Evolutionary conservation across 2,329 filamentous ascomycete genomes (phyloP), one percentile per base, ranked within the genome.

Genomic region (Cryphonectria japonica): DNA sequence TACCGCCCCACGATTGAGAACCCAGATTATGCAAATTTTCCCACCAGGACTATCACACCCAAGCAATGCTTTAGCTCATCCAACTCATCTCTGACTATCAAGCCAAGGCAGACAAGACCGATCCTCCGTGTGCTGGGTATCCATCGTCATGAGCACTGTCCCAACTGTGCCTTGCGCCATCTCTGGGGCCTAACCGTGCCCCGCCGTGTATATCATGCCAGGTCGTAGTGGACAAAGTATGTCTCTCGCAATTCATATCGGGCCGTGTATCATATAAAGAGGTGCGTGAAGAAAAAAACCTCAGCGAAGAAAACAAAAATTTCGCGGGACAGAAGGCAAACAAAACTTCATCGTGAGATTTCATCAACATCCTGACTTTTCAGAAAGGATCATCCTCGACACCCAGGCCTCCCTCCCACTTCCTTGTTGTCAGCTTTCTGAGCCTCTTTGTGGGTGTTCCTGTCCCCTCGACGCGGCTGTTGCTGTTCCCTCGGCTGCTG

Each of bases 371-470:
- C 29, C 6, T 34, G 54, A 59, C 54, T 6, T 50, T 8, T 59
- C 74, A 82, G 74, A 82, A 80, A 52, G 80, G 22, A 60, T 83
- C 83, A 22, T 85, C 69, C 13, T 19, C 82, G 19, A 83, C 79
- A 26, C 81, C 80, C 54, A 76, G 69, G 1, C 76, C 73, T 41
- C 73, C 76, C 29, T 86, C 84, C 86, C 86, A 89, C 72, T 82
- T 82, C 76, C 83, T 84, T 4, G 80, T 76, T 2, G 78, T 81
- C 70, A 88, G 74, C 75, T 83, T 85, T n/a, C 85, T 82, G 74
- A 86, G 77, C 79, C 87, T 88, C 78, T 87, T 88, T 13, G 61
- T 39, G 19, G 86, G 85, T 70, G 85, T 88, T 0, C 81, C 83
- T 9, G 73, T 79, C 59, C 77, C 57, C 74, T 72, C 72, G 4